Evolutionary conservation across 2,329 filamentous ascomycete genomes (phyloP).

Genomic region (Pseudogymnoascus sp.): DNA sequence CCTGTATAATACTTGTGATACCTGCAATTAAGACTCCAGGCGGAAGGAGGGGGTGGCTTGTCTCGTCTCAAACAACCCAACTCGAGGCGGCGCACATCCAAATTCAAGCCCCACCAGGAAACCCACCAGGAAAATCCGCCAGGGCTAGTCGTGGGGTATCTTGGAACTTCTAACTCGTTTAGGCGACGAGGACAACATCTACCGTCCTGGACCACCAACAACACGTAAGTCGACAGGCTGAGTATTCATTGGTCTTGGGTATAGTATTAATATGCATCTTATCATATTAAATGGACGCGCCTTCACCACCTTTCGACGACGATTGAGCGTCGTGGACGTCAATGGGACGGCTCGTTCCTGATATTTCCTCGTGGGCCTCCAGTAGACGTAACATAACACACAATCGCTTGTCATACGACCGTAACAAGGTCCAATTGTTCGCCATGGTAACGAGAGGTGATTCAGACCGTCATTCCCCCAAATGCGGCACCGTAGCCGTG

Average conservation of each 20-base stretch:
- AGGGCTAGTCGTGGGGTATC: not conserved
- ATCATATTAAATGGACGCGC: not conserved
- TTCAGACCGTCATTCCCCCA: not conserved
- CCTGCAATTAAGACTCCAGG: slow-evolving; percentile 10
- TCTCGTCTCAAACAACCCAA: slow-evolving; percentile 9
- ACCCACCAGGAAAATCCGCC: not conserved
- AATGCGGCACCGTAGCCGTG: not conserved
- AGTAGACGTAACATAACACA: not conserved
- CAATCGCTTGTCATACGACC: not conserved
- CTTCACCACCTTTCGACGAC: not conserved
- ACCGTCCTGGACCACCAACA: not conserved
- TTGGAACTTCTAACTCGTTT: slow-evolving; percentile 7
- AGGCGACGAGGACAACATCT: not conserved
- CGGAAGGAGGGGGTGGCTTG: slow-evolving; percentile 11
- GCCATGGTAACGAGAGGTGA: not conserved
- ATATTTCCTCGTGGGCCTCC: not conserved
- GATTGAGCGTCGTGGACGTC: not conserved
- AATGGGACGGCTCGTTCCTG: not conserved
- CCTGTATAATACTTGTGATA: slow-evolving; percentile 12
- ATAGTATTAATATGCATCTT: slow-evolving; percentile 7
- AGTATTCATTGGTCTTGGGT: not conserved
- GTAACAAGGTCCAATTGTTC: not conserved
- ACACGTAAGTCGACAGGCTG: not conserved
- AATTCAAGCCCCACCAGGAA: not conserved
- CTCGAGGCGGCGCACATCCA: not conserved